phyloP scores from a whole-genome alignment of 257 asterid species.

The Linderniella brevidens region DNA sequence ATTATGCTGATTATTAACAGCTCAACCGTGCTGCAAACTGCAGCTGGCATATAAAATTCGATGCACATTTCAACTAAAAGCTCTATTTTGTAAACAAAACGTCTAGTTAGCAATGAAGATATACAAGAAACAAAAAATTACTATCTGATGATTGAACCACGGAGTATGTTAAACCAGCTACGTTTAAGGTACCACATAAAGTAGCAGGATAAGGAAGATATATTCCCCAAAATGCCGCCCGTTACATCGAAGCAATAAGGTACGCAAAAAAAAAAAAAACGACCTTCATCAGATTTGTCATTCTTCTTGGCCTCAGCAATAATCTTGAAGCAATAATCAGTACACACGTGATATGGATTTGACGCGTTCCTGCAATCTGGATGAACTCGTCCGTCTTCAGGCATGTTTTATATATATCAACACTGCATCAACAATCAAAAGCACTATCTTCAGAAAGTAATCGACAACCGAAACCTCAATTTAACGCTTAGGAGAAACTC shows the following conservation, averaged over 20 bases:
- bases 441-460: too few species aligned
- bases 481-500: too few species aligned
- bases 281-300: conserved; percentile 25
- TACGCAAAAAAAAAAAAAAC: conserved; percentile 9
- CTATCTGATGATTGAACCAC: not conserved
- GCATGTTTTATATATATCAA: conserved; percentile 6
- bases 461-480: too few species aligned
- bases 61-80: too few species aligned
- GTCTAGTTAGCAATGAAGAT: too few species aligned
- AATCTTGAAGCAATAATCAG: conserved; percentile 43
- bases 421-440: too few species aligned
- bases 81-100: too few species aligned
- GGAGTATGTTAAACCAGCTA: not conserved
- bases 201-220: not conserved
- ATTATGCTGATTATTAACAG: too few species aligned
- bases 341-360: conserved; percentile 56
- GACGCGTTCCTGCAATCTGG: conserved; percentile 59
- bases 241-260: not conserved
- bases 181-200: not conserved
- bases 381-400: conserved; percentile 39
- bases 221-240: not conserved
- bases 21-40: too few species aligned
- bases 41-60: too few species aligned
- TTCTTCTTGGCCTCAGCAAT: conserved; percentile 40
- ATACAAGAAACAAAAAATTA: too few species aligned